A percentile compares a stretch with the other conserved stretches of the same genome.
Conservation (phyloP, 169 alveolate species). For the Amoebophrya sp. region DNA sequence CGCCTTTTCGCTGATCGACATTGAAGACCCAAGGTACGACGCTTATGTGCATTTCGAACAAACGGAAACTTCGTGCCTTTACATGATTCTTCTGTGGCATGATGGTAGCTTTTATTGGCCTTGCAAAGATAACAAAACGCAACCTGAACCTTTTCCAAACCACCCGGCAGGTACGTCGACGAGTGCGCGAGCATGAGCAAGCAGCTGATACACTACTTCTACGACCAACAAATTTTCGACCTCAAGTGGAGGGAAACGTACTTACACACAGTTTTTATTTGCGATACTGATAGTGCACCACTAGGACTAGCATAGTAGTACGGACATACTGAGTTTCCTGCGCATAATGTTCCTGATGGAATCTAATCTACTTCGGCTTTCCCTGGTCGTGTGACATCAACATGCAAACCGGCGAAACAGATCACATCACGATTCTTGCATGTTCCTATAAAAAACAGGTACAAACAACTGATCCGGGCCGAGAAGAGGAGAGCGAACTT, state of each 20-base stretch:
- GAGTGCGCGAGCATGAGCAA: constrained; percentile 19
- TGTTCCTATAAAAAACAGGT: not conserved
- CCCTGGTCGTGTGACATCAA: no score
- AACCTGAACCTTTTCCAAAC: no score
- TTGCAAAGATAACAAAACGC: no score
- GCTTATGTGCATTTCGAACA: not conserved
- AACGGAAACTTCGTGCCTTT: no score
- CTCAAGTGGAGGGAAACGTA: constrained; percentile 25
- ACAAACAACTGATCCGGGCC: constrained; percentile 2
- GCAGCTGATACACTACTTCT: constrained; percentile 7
- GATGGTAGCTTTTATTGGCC: no score
- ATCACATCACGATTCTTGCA: not conserved
- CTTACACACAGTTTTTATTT: not conserved
- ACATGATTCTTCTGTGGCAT: no score
- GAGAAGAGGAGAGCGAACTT: constrained; percentile 4
- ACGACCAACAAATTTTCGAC: not conserved
- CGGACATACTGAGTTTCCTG: no score
- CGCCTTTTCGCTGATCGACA: not conserved
- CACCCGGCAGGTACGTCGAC: not conserved
- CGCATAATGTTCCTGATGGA: no score
- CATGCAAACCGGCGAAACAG: no score
- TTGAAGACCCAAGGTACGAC: not conserved
- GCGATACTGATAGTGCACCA: no score
- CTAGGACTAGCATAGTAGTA: no score
- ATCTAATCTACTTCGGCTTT: no score